Percentiles rank a stretch among this genome's conserved stretches.
phyloP scores from a whole-genome alignment of 2,329 filamentous ascomycete species.

The Herpotrichia juniperi region DNA sequence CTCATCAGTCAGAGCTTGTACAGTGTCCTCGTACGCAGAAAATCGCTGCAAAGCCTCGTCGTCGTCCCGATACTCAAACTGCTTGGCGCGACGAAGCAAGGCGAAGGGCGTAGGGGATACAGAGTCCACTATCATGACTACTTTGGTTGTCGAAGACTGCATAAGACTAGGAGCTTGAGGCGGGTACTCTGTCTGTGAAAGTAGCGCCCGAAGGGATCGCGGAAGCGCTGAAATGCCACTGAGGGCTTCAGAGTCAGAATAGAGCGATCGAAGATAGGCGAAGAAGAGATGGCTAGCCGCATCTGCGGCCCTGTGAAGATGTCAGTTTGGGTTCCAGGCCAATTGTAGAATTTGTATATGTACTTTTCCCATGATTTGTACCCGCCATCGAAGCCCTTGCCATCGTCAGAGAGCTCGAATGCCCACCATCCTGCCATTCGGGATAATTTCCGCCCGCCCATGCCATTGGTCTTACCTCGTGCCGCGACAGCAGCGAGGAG shows the following conservation, averaged over 20 bases:
- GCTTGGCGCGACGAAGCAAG: conserved; percentile 84
- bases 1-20: conserved; percentile 88
- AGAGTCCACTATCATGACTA: conserved; percentile 94
- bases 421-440: conserved; percentile 98
- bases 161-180: conserved; percentile 78
- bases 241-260: conserved; percentile 74
- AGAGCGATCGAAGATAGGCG: conserved; percentile 88
- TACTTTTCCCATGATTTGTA: conserved; percentile 88
- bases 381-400: conserved; percentile 91
- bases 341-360: conserved; percentile 32
- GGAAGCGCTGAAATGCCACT: conserved; percentile 86
- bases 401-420: conserved; percentile 86
- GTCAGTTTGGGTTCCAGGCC: conserved; percentile 30
- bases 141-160: conserved; percentile 81
- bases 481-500: conserved; percentile 88
- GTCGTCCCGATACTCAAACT: conserved; percentile 93
- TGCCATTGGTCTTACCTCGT: conserved; percentile 89
- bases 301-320: conserved; percentile 75
- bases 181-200: conserved; percentile 93
- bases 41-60: conserved; percentile 85
- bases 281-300: conserved; percentile 98
- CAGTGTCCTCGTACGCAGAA: conserved; percentile 86
- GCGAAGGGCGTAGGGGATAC: conserved; percentile 96
- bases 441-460: conserved; percentile 91
- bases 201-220: conserved; percentile 85